Percentiles rank a stretch among this genome's conserved stretches.
These are phyloP conservation scores for Chlorella sorokiniana DNA, from an alignment of 139 green algal species.

Conservation along the genomic window DNA sequence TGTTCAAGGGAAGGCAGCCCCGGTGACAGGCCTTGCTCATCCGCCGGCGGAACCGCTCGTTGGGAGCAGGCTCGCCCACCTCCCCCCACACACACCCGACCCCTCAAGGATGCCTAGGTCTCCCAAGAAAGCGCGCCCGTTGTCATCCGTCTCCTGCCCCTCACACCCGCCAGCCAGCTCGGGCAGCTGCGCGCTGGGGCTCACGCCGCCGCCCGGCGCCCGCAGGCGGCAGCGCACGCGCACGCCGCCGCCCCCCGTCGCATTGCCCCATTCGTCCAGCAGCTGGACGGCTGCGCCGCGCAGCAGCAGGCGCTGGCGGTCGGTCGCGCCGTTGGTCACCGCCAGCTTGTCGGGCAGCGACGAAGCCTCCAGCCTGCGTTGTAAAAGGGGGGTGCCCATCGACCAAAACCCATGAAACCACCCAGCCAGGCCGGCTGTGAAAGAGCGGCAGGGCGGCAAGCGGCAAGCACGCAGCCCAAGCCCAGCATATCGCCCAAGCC, in stretches of 20 bases:
- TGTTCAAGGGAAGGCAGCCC: neutral
- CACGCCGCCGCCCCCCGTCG: conserved; percentile 35
- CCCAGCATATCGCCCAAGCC: neutral
- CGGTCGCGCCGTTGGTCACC: conserved; percentile 46
- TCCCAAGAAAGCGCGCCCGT: conserved; percentile 57
- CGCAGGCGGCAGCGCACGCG: conserved; percentile 49
- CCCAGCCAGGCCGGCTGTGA: too few relatives aligned
- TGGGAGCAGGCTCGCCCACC: neutral
- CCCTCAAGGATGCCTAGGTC: conserved; percentile 56
- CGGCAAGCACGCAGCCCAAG: too few relatives aligned
- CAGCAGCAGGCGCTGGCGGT: conserved; percentile 46
- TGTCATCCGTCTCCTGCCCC: conserved; percentile 44
- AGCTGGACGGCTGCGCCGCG: conserved; percentile 56
- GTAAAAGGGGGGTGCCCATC: too few relatives aligned
- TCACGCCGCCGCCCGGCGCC: neutral
- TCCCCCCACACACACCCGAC: conserved; percentile 28
- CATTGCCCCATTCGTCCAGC: conserved; percentile 59
- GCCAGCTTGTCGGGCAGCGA: conserved; percentile 34
- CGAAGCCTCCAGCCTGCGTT: conserved; percentile 39
- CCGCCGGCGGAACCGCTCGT: neutral
- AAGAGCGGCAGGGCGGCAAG: too few relatives aligned
- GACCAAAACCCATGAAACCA: too few relatives aligned
- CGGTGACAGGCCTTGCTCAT: too few relatives aligned
- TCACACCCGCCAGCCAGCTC: conserved; percentile 28
- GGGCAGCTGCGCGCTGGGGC: conserved; percentile 33